phyloP scores from a whole-genome alignment of 2,329 filamentous ascomycete genomes.

The Aspergillus novoparasiticus region DNA sequence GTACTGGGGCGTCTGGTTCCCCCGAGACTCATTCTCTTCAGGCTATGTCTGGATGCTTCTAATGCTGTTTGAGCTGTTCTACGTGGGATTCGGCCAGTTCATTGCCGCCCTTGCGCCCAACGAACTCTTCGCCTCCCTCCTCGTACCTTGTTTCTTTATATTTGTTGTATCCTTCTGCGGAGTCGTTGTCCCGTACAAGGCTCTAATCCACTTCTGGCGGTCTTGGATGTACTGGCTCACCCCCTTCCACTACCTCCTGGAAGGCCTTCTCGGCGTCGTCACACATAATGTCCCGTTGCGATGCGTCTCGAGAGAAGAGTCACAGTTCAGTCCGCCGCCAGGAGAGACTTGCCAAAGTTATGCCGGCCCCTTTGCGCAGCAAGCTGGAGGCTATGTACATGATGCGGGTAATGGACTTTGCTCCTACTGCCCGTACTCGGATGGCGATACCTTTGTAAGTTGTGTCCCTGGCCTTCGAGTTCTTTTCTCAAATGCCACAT shows the following conservation, averaged over 20 bases:
- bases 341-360: slow-evolving; percentile 65
- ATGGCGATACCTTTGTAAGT: slow-evolving; percentile 62
- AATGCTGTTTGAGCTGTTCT: slow-evolving; percentile 68
- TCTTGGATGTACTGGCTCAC: slow-evolving; percentile 68
- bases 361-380: slow-evolving; percentile 53
- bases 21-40: slow-evolving; percentile 57
- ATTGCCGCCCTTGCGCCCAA: slow-evolving; percentile 70
- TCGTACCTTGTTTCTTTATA: slow-evolving; percentile 70
- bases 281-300: slow-evolving; percentile 58
- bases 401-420: slow-evolving; percentile 60
- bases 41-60: slow-evolving; percentile 66
- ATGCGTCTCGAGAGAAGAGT: slow-evolving; percentile 61
- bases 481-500: neutral
- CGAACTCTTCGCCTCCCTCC: slow-evolving; percentile 64
- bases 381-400: slow-evolving; percentile 63
- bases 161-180: slow-evolving; percentile 74
- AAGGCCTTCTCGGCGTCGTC: slow-evolving; percentile 61
- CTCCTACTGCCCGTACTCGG: slow-evolving; percentile 65
- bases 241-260: slow-evolving; percentile 68
- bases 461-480: neutral
- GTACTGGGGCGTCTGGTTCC: slow-evolving; percentile 60
- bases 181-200: slow-evolving; percentile 68
- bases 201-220: slow-evolving; percentile 68
- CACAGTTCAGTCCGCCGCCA: slow-evolving; percentile 61
- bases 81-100: slow-evolving; percentile 66